Base-by-base conservation (phyloP, 192 early-diverging fungal genomes). In the Coemansia sp. region DNA sequence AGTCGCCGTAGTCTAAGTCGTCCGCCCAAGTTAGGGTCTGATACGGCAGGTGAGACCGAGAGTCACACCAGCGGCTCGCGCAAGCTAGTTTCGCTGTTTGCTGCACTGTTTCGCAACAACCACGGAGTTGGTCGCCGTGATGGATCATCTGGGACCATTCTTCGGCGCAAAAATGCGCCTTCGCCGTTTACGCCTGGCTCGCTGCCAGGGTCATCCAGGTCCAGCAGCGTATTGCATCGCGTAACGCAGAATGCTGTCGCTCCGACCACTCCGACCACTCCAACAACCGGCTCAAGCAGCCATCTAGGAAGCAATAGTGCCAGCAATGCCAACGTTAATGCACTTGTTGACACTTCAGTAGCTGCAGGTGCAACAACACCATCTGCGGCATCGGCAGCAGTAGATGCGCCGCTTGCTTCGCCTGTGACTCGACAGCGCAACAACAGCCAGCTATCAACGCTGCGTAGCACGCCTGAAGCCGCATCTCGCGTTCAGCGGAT, bases 81-180 rank as follows among this genome's bases (percentile, higher is more conserved):
- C 9, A 86, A 86, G 55, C 83, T 90, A 27, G 87, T 93, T 15
- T 92, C 89, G 3, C 65, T 93, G 43, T 92, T 93, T 75, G 81
- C 84, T 32, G 91, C 88, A 2, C 58, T 93, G 59, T 81, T 93
- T 57, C 79, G 79, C 53, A 72, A 62, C 62, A 65, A 67, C 56
- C 27, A 62, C 25, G 65, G 57, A n/a, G 60, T 75, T 56, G 63
- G 66, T 54, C 59, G 27, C 39, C 76, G 67, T 35, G 81, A 72
- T 21, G 25, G 58, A 24, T 67, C 73, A 5, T 55, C 53, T 12
- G 17, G 17, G 15, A 8, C 47, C 3, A 50, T 70, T 21, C 65
- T 81, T 29, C 65, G 73, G 14, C 78, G 78, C 22, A 65, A 63
- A 52, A 75, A 69, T 70, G 65, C 70, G 58, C 79, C 71, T 17